phyloP scores from a whole-genome alignment of 148 eudicot genomes.

The Camellia japonica region DNA sequence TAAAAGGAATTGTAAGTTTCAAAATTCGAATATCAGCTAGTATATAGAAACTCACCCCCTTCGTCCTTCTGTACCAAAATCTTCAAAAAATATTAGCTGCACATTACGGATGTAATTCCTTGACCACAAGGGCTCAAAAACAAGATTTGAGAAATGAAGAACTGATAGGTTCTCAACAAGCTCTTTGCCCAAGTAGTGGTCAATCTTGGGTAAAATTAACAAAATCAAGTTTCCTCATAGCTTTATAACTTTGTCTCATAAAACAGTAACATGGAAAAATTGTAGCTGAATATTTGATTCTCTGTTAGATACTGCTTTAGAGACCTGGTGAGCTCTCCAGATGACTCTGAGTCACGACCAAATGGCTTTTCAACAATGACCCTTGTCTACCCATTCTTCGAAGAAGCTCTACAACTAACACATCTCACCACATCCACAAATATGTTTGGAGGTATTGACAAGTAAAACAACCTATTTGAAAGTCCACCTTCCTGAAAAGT shows the following conservation, averaged over 20 bases:
- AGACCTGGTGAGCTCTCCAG: constrained; percentile 56
- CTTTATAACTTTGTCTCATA: constrained; percentile 5
- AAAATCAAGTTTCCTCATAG: neutral
- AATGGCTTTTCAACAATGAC: constrained; percentile 94
- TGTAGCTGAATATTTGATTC: constrained; percentile 82
- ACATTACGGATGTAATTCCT: constrained; percentile 79
- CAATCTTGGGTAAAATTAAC: constrained; percentile 53
- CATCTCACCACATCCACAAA: constrained; percentile 77
- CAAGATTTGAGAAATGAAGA: constrained; percentile 88
- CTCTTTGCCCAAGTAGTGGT: constrained; percentile 87
- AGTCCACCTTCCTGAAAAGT: constrained; percentile 46
- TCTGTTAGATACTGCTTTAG: constrained; percentile 62
- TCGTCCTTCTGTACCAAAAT: constrained; percentile 73
- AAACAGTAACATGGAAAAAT: neutral
- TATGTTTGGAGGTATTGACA: constrained; percentile 79
- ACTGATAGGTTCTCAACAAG: constrained; percentile 82
- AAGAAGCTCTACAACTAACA: constrained; percentile 59
- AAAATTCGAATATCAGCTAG: neutral
- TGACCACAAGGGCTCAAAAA: constrained; percentile 86
- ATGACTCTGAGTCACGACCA: constrained; percentile 73
- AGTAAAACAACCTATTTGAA: constrained; percentile 78
- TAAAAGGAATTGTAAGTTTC: neutral
- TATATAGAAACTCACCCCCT: constrained; percentile 50
- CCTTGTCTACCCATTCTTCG: constrained; percentile 77
- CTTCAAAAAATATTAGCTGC: constrained; percentile 81